phyloP scores from a whole-genome alignment of 768 basidiomycete species.

The Obba rivulosa region DNA sequence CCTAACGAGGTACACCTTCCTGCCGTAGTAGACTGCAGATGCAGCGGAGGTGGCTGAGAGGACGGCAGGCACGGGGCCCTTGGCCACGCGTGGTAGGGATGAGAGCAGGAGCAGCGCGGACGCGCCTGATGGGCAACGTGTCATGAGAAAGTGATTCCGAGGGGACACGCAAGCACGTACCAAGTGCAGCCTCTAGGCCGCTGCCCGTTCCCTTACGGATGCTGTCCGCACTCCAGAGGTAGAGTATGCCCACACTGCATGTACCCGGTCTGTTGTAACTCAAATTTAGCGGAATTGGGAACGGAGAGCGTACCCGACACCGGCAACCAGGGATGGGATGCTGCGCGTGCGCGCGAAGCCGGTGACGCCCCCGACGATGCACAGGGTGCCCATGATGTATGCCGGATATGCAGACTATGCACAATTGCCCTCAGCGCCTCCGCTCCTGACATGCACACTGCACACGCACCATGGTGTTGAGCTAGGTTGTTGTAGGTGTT shows the following conservation, averaged over 20 bases:
- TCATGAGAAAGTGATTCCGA: neutral
- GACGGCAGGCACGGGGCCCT: conserved; percentile 67
- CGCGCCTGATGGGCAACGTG: conserved; percentile 43
- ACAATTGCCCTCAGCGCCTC: no score
- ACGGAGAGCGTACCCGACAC: conserved; percentile 52
- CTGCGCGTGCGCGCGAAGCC: conserved; percentile 71
- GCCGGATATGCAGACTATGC: conserved; percentile 76
- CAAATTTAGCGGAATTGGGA: neutral
- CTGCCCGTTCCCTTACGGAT: conserved; percentile 69
- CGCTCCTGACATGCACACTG: no score
- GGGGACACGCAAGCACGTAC: conserved; percentile 27
- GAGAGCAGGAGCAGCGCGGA: conserved; percentile 65
- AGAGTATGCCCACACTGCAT: conserved; percentile 68
- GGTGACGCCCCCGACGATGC: conserved; percentile 70
- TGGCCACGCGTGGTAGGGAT: conserved; percentile 64
- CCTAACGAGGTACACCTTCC: conserved; percentile 36
- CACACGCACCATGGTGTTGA: no score
- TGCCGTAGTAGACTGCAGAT: conserved; percentile 66
- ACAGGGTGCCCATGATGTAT: conserved; percentile 69
- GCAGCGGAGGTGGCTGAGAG: conserved; percentile 58
- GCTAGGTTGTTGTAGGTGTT: neutral
- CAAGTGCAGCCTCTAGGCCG: conserved; percentile 76
- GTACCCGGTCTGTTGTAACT: neutral
- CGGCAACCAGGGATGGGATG: conserved; percentile 78
- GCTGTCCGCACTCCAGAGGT: conserved; percentile 72